Base-by-base conservation (phyloP, 495 filamentous ascomycete species). In the Aspergillus carlsbadensis region DNA sequence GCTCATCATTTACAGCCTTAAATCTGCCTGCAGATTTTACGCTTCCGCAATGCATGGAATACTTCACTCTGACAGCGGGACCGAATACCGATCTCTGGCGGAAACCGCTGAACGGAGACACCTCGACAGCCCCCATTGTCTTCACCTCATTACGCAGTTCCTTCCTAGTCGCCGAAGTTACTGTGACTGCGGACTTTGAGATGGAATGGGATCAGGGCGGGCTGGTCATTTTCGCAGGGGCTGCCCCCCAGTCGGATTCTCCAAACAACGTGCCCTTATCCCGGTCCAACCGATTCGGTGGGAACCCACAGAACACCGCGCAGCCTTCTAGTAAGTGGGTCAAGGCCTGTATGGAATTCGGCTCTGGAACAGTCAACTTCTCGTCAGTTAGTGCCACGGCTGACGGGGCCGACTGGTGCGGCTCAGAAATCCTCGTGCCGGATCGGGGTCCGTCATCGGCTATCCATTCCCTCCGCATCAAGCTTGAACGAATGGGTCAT, bases 171-270 rank as follows among this genome's bases (percentile, higher is more conserved):
- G 81, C 81, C 35, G 80, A 83, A 58, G 81, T 84, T n/a, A 84
- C 81, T 48, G 78, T 83, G 41, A 78, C 69, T 52, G 81, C 80
- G 10, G 78, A 83, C 64, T 82, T 79, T 79, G 79, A 81, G 60
- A 74, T 81, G 63, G 80, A 83, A 74, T 83, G 79, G 78, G 81
- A 84, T 54, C 81, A 92, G 69, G 75, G 73, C 36, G 89, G 87
- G 11, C 86, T 95, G 62, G 88, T 89, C 56, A 84, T 90, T 54
- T 91, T 91, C 55, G 84, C 87, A 41, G 89, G 89, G 52, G 85
- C 85, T 14, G 78, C 88, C 21, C 80, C 91, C 0, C 68, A 72
- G 54, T 67, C 76, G 1, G 59, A 67, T 33, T 65, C 68, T 1
- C 63, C 70, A 1, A 67, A 67, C 20, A 57, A 47, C 8, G 48